Conservation (phyloP, 495 filamentous ascomycete species). For the Penicillium pulvis region DNA sequence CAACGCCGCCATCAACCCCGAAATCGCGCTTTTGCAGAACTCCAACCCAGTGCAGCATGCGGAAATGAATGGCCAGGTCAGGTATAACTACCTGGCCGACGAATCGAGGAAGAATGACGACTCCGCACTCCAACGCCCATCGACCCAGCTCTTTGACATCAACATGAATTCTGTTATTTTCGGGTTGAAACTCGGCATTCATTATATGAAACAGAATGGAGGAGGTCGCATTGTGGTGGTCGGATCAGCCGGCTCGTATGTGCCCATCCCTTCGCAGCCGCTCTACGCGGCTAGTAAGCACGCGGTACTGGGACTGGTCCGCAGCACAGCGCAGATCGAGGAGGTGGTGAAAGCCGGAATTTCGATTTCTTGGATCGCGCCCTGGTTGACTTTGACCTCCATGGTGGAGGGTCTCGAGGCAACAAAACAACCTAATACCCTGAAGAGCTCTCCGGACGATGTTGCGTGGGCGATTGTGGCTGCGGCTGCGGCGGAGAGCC, state of each 20-base stretch:
- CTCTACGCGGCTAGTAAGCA: slow-evolving; percentile 26
- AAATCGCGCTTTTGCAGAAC: slow-evolving; percentile 18
- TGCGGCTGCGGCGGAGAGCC: slow-evolving; percentile 10
- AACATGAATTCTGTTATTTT: slow-evolving; percentile 24
- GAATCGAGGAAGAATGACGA: slow-evolving; percentile 1
- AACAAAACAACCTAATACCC: slow-evolving; percentile 7
- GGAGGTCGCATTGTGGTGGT: slow-evolving; percentile 22
- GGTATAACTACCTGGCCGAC: slow-evolving; percentile 22
- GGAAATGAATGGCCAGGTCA: slow-evolving; percentile 18
- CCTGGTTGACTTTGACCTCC: slow-evolving; percentile 25
- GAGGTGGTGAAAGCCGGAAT: slow-evolving; percentile 19
- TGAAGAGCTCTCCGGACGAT: slow-evolving; percentile 22
- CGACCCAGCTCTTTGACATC: slow-evolving; percentile 18
- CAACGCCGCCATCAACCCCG: slow-evolving; percentile 27
- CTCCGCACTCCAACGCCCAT: slow-evolving; percentile 9
- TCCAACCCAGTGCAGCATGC: slow-evolving; percentile 8
- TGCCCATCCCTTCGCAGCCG: slow-evolving; percentile 25
- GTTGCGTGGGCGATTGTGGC: slow-evolving; percentile 23
- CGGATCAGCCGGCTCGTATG: slow-evolving; percentile 26
- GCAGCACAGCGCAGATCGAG: slow-evolving; percentile 18
- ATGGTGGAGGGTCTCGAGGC: slow-evolving; percentile 23
- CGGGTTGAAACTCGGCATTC: slow-evolving; percentile 24
- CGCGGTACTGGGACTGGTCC: slow-evolving; percentile 24
- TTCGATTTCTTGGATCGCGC: slow-evolving; percentile 24
- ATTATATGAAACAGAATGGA: slow-evolving; percentile 20